phyloP scores from a whole-genome alignment of 2,329 filamentous ascomycete genomes.

The Xylaria multiplex region DNA sequence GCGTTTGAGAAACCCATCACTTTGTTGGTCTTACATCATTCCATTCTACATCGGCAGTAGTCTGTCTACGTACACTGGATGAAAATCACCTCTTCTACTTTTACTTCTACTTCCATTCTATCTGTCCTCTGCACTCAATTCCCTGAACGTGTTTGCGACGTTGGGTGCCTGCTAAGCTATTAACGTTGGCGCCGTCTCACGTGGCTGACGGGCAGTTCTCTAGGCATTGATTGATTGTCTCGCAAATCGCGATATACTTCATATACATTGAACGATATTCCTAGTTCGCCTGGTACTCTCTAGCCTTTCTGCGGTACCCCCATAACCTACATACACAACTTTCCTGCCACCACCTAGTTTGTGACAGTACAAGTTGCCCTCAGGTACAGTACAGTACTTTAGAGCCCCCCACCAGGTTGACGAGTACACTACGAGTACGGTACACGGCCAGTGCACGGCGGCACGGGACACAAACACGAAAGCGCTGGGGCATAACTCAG shows the following conservation, averaged over 20 bases:
- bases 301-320: conserved; percentile 33
- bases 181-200: conserved; percentile 32
- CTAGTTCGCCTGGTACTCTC: conserved; percentile 34
- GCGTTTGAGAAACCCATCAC: conserved; percentile 17
- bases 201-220: conserved; percentile 31
- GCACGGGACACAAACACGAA: conserved; percentile 21
- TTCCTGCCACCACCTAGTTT: conserved; percentile 28
- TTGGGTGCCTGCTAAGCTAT: conserved; percentile 3
- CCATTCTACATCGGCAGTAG: conserved; percentile 18
- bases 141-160: conserved; percentile 6
- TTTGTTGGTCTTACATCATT: conserved; percentile 38
- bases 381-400: conserved; percentile 23
- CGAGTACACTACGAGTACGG: conserved; percentile 34
- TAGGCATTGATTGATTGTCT: conserved; percentile 29
- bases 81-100: conserved; percentile 11
- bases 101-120: conserved; percentile 6
- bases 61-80: conserved; percentile 1
- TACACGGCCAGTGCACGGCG: background rate
- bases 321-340: conserved; percentile 18
- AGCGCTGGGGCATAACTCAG: conserved; percentile 25
- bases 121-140: conserved; percentile 1
- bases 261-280: conserved; percentile 24
- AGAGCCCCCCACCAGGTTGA: conserved; percentile 23
- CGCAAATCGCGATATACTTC: conserved; percentile 27
- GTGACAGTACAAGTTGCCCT: conserved; percentile 21